Evolutionary conservation across 805 yeast genomes (phyloP).

Genomic region (Pichia pseudocactophila): DNA sequence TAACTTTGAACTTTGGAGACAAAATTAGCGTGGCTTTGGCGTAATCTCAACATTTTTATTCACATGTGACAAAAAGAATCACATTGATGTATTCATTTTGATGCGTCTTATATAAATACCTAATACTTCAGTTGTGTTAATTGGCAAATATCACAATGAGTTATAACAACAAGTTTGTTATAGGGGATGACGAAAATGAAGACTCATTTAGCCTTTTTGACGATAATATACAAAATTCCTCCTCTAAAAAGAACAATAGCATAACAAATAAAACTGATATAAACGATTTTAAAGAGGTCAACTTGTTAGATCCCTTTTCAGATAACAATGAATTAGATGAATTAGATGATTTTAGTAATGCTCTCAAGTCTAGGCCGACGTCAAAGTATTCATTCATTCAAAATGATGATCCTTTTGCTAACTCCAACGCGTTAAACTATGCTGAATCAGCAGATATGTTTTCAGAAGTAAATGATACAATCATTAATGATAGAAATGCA

Average conservation of each 20-base stretch:
- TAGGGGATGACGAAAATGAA: constrained; percentile 14
- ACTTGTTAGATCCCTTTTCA: constrained; percentile 12
- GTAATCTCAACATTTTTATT: too few relatives aligned
- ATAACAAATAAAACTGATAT: background rate
- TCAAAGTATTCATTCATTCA: constrained; percentile 1
- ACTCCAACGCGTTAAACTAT: background rate
- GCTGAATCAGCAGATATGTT: constrained; percentile 5
- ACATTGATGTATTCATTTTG: too few relatives aligned
- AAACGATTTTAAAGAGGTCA: background rate
- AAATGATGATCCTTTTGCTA: constrained; percentile 5
- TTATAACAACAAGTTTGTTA: constrained; percentile 9
- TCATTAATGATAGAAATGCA: constrained; percentile 7
- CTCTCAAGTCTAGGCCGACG: background rate
- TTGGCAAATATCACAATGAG: constrained; percentile 4
- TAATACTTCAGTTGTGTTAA: too few relatives aligned
- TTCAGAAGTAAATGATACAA: constrained; percentile 11
- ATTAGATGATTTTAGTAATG: background rate
- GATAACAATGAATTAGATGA: constrained; percentile 6
- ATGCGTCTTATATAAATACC: too few relatives aligned
- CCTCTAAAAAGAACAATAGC: background rate
- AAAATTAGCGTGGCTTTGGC: too few relatives aligned
- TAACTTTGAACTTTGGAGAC: too few relatives aligned
- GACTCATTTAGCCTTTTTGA: constrained; percentile 15
- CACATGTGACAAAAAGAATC: too few relatives aligned
- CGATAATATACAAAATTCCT: constrained; percentile 7